A percentile compares a stretch with the other conserved stretches of the same genome.
Conservation (phyloP, 1,284 basidiomycete species). For the Amylostereum areolatum region DNA sequence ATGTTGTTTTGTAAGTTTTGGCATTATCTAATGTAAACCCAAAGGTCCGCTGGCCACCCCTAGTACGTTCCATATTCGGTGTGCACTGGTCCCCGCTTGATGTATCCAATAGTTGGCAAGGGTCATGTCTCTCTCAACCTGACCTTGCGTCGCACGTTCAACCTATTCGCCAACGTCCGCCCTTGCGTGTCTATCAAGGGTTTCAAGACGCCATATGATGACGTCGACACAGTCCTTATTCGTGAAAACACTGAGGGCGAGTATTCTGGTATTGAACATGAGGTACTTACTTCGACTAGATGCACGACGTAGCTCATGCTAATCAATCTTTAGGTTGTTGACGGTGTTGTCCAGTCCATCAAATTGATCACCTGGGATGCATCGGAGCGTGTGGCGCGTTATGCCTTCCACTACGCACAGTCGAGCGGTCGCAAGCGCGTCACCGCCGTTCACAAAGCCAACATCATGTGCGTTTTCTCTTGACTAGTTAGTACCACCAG, state of each 20-base stretch:
- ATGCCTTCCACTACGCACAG: slow-evolving; percentile 97
- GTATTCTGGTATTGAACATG: slow-evolving; percentile 99
- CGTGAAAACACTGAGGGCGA: slow-evolving; percentile 99
- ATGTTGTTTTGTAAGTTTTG: neutral
- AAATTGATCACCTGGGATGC: slow-evolving; percentile 99
- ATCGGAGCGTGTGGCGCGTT: slow-evolving; percentile 96
- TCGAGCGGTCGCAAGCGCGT: slow-evolving; percentile 86
- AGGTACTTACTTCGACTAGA: slow-evolving; percentile 42
- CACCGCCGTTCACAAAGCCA: slow-evolving; percentile 99
- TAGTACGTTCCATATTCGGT: slow-evolving; percentile 45
- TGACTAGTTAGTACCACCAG: slow-evolving; percentile 1
- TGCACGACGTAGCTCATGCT: slow-evolving; percentile 1
- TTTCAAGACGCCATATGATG: slow-evolving; percentile 97
- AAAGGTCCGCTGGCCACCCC: slow-evolving; percentile 89
- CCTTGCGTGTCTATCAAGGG: slow-evolving; percentile 96
- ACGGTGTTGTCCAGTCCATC: slow-evolving; percentile 99
- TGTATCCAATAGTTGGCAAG: slow-evolving; percentile 76
- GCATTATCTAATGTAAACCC: slow-evolving; percentile 8
- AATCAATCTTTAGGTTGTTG: slow-evolving; percentile 61
- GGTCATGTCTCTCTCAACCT: slow-evolving; percentile 98
- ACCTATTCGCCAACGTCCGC: slow-evolving; percentile 97
- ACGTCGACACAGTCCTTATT: slow-evolving; percentile 97
- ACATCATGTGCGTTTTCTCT: slow-evolving; percentile 77
- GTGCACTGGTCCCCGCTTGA: neutral
- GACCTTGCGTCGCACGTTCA: slow-evolving; percentile 95